Conservation (phyloP, 495 filamentous ascomycete genomes). For the Aspergillus leporis region DNA sequence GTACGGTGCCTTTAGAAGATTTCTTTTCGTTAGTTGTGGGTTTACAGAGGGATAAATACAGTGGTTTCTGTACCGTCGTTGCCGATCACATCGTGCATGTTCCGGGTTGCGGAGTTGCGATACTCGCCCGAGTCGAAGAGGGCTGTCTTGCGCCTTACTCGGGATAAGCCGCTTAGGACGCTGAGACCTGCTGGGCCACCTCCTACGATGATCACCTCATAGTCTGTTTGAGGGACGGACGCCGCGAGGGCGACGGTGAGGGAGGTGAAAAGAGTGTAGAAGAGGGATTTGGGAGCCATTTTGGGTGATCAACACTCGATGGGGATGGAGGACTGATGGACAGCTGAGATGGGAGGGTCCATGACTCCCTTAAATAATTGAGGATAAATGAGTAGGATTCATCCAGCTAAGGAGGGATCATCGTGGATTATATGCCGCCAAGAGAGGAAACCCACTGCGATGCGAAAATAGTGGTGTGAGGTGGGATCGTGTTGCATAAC, state of each 20-base stretch:
- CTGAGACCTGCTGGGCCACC: conserved; percentile 43
- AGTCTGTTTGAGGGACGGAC: conserved; percentile 23
- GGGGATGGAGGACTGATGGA: background rate
- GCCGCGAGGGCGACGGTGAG: conserved; percentile 19
- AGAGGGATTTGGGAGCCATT: conserved; percentile 17
- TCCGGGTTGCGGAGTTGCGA: conserved; percentile 53
- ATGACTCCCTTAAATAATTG: background rate
- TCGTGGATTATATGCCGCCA: background rate
- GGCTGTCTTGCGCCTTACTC: conserved; percentile 51
- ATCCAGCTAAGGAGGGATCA: background rate
- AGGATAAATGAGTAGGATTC: background rate
- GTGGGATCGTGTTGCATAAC: background rate
- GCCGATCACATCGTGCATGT: conserved; percentile 61
- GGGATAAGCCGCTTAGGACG: conserved; percentile 54
- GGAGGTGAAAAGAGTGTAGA: conserved; percentile 18
- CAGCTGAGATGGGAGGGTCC: background rate
- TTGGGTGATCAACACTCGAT: conserved; percentile 2
- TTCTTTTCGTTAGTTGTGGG: conserved; percentile 1
- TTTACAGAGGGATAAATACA: too few species aligned
- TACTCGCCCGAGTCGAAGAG: conserved; percentile 58
- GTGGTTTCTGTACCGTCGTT: conserved; percentile 47
- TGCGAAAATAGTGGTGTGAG: background rate
- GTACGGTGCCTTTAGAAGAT: conserved; percentile 44
- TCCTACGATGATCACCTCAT: conserved; percentile 40
- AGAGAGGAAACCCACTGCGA: background rate